Percentiles rank a stretch among this genome's conserved stretches.
Conservation (phyloP, 2,329 filamentous ascomycete species). For the Pseudogymnoascus sp. region DNA sequence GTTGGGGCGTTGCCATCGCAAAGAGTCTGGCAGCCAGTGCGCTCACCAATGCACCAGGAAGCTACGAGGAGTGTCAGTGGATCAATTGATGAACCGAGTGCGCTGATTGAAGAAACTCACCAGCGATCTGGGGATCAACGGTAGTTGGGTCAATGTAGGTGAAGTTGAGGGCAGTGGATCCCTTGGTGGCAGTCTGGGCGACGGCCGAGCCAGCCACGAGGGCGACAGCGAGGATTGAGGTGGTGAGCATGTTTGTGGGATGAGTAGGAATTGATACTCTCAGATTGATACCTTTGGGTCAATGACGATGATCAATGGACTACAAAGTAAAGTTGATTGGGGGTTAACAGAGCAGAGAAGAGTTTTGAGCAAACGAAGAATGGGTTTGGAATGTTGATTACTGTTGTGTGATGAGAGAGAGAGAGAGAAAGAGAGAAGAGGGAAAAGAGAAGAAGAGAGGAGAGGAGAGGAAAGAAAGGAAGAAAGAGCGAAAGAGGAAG, state of each 20-base stretch:
- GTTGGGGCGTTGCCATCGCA: constrained; percentile 43
- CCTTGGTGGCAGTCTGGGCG: constrained; percentile 18
- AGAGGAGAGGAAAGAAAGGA: background rate
- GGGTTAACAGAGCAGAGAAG: no score
- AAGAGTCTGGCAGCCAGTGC: constrained; percentile 51
- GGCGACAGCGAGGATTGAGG: constrained; percentile 23
- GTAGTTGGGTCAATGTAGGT: constrained; percentile 32
- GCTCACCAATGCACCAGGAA: constrained; percentile 51
- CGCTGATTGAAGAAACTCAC: constrained; percentile 19
- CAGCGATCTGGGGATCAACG: constrained; percentile 31
- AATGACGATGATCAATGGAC: background rate
- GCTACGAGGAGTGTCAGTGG: constrained; percentile 27
- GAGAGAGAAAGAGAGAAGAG: background rate
- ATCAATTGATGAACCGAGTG: background rate
- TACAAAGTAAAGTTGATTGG: background rate
- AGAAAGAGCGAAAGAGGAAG: constrained; percentile 4
- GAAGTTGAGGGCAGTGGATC: constrained; percentile 23
- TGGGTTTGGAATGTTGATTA: no score
- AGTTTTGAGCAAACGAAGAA: no score
- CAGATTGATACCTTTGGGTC: background rate
- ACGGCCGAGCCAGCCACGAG: constrained; percentile 22
- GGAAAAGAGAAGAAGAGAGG: background rate
- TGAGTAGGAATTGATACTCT: constrained; percentile 6
- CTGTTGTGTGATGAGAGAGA: background rate
- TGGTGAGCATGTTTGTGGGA: constrained; percentile 25